Base-by-base conservation (phyloP, 2,329 filamentous ascomycete species). In the Grosmannia clavigera region DNA sequence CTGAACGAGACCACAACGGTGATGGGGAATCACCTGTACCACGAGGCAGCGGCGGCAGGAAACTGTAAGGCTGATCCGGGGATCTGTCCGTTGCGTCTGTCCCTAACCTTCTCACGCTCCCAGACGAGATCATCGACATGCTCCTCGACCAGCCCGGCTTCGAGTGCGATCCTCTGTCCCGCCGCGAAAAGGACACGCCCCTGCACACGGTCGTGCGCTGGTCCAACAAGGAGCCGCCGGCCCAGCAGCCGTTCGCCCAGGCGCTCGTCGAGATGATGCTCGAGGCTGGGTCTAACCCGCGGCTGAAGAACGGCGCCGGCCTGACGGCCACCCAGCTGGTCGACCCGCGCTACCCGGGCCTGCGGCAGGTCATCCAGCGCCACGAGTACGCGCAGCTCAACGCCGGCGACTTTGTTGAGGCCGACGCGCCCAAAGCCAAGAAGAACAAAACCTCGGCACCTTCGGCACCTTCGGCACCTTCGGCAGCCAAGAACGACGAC, bases 1-100 rank as follows among this genome's bases (percentile, higher is more conserved):
- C 84, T 99, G 71, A 99, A 99, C 78, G 81, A 83, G 55, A 89
- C 92, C 57, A 88, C 83, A 54, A 91, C 94, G 67, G 84, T 91
- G 12, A 80, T 96, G 75, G 94, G 94, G 58, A 92, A 92, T 74
- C 84, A 92, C 70, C 84, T 92, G 38, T 85, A 96, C 71, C 94
- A 97, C 74, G 84, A 96, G 67, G 94, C 92, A 57, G 92, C 92
- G 38, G 80, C 83, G 35, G 85, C 85, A 65, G 94, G 94, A 67
- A 90, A 91, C 75, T 96, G 89, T 92, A 77, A 67, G 86, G 22
- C 22, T 22, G 22, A 22, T 22, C 22, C 22, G 22, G 22, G 22
- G 22, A 22, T 22, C 22, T 22, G 22, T 22, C 22, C 22, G 22
- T 22, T 22, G 22, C 22, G 22, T 22, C 22, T 22, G 22, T 40